Evolutionary conservation across 495 filamentous ascomycete genomes (phyloP).

Genomic region (Neurospora sublineolata): DNA sequence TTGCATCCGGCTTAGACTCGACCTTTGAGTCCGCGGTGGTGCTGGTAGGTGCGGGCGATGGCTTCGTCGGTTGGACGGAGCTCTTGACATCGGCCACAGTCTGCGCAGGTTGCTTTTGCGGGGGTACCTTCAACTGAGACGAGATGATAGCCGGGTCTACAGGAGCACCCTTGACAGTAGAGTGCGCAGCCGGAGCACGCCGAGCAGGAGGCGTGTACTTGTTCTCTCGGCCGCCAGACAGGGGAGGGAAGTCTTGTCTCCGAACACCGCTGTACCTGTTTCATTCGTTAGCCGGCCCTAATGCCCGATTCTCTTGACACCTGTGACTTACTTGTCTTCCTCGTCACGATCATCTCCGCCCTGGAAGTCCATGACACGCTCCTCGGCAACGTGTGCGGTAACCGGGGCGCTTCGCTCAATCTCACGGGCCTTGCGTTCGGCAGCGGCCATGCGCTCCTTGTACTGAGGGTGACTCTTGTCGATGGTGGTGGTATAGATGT

Average conservation of each 20-base stretch:
- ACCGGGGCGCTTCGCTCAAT: constrained; percentile 61
- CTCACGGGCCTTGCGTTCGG: constrained; percentile 76
- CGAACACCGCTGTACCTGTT: constrained; percentile 82
- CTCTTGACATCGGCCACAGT: constrained; percentile 34
- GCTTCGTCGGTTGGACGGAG: neutral
- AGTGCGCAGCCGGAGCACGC: constrained; percentile 60
- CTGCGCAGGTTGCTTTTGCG: constrained; percentile 31
- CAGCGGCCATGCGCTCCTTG: constrained; percentile 60
- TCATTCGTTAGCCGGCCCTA: constrained; percentile 13
- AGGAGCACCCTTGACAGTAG: constrained; percentile 61
- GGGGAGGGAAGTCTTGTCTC: constrained; percentile 59
- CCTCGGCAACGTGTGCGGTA: constrained; percentile 78
- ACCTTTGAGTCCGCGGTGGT: constrained; percentile 8
- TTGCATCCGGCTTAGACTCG: constrained; percentile 3
- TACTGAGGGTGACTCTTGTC: constrained; percentile 73
- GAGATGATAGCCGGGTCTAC: constrained; percentile 77
- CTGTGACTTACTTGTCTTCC: constrained; percentile 71
- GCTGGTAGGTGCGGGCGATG: constrained; percentile 9
- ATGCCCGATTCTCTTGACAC: neutral
- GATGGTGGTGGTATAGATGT: constrained; percentile 84
- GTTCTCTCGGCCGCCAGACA: constrained; percentile 44
- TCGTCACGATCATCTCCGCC: constrained; percentile 52
- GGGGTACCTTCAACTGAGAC: constrained; percentile 46
- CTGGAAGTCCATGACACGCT: constrained; percentile 58
- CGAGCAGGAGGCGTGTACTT: constrained; percentile 86